Conservation (phyloP, 2,329 filamentous ascomycete species). For the Fusarium falciforme region DNA sequence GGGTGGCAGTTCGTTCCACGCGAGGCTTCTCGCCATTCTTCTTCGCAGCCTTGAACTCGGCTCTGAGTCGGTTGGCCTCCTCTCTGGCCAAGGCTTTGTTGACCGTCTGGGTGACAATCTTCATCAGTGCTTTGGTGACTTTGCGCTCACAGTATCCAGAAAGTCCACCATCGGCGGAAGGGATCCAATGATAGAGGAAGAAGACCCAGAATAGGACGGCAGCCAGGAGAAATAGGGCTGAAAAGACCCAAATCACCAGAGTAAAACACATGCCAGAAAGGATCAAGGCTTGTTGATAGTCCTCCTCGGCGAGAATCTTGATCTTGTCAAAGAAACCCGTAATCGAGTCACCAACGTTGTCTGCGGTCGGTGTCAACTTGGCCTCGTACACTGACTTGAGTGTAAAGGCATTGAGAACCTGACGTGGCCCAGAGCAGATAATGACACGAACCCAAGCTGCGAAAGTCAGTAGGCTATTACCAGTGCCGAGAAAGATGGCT, state of each 20-base stretch:
- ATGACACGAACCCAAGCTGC: constrained; percentile 88
- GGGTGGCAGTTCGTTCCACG: constrained; percentile 70
- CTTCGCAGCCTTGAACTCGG: constrained; percentile 62
- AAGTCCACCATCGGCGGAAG: constrained; percentile 81
- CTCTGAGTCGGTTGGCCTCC: constrained; percentile 68
- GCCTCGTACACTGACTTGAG: constrained; percentile 85
- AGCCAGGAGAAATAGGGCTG: constrained; percentile 78
- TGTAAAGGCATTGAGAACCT: constrained; percentile 90
- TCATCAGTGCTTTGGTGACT: constrained; percentile 85
- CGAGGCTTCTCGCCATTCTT: constrained; percentile 64
- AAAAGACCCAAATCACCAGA: constrained; percentile 87
- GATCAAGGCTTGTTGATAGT: constrained; percentile 84
- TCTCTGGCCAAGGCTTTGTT: constrained; percentile 89
- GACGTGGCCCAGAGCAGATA: constrained; percentile 90
- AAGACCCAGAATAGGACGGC: constrained; percentile 84
- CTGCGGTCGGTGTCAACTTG: constrained; percentile 69
- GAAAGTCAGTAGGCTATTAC: constrained; percentile 21
- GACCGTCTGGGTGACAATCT: constrained; percentile 87
- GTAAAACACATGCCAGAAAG: constrained; percentile 94
- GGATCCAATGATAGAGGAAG: constrained; percentile 94
- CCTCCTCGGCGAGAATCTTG: constrained; percentile 74
- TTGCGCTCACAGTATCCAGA: constrained; percentile 91
- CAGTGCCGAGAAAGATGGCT: constrained; percentile 39
- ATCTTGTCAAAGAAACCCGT: constrained; percentile 88
- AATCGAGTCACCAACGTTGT: constrained; percentile 70